These are phyloP conservation scores for Apiotrichum akiyoshidainum DNA, from an alignment of 1,284 basidiomycete species.

Conservation along the genomic window DNA sequence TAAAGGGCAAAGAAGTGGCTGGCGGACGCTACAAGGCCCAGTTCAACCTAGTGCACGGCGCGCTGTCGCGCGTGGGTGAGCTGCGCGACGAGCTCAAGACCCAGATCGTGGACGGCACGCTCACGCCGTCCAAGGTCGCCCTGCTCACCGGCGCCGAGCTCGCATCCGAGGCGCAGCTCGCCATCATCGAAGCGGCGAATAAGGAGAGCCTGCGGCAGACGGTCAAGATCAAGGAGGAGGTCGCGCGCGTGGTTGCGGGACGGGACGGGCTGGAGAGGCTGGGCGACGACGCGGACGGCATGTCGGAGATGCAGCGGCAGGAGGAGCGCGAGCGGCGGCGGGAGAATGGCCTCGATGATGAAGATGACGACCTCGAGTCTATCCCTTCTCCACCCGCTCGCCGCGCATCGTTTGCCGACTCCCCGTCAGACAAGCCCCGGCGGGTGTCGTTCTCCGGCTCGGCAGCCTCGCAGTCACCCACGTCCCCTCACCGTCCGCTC, in stretches of 20 bases:
- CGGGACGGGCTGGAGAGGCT: constrained; percentile 43
- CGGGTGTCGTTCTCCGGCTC: neutral
- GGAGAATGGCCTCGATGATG: neutral
- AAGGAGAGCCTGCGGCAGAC: constrained; percentile 35
- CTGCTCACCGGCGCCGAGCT: constrained; percentile 36
- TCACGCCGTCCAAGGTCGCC: constrained; percentile 35
- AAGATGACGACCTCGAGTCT: neutral
- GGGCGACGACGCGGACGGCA: constrained; percentile 24
- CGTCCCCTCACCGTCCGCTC: neutral
- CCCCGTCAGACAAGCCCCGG: neutral
- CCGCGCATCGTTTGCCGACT: neutral
- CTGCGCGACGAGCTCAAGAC: constrained; percentile 26
- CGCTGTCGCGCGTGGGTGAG: constrained; percentile 29
- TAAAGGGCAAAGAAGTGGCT: constrained; percentile 37
- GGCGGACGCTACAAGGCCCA: constrained; percentile 45
- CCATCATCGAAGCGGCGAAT: constrained; percentile 33
- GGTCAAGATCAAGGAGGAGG: constrained; percentile 32
- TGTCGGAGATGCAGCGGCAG: constrained; percentile 5
- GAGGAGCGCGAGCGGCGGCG: constrained; percentile 18
- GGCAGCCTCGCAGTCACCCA: neutral
- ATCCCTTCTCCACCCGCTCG: neutral
- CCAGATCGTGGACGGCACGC: constrained; percentile 20
- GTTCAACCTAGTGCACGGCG: constrained; percentile 38
- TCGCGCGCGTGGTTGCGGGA: constrained; percentile 27
- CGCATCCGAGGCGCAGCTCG: constrained; percentile 37